phyloP scores from a whole-genome alignment of 116 monocot genomes.

The Cymodocea nodosa region DNA sequence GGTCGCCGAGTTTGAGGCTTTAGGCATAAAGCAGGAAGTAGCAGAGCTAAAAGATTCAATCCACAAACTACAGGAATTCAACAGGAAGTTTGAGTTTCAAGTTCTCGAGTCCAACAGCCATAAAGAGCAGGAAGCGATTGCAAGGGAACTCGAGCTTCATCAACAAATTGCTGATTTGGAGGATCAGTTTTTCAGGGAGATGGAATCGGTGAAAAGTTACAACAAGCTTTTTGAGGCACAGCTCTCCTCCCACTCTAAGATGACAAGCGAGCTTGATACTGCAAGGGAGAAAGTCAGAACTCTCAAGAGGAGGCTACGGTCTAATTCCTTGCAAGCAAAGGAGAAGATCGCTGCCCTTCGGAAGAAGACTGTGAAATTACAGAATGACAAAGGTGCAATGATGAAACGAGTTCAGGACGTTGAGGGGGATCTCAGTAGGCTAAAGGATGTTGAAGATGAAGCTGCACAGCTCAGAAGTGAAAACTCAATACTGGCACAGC shows the following conservation, averaged over 20 bases:
- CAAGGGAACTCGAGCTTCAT: slow-evolving; percentile 48
- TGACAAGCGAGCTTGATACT: slow-evolving; percentile 19
- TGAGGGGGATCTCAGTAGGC: slow-evolving; percentile 10
- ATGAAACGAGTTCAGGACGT: background rate
- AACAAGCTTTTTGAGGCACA: slow-evolving; percentile 38
- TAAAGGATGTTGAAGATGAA: slow-evolving; percentile 36
- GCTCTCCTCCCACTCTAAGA: slow-evolving; percentile 14
- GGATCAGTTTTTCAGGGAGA: slow-evolving; percentile 34
- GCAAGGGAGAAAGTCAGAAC: slow-evolving; percentile 18
- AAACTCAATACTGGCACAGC: slow-evolving; percentile 27
- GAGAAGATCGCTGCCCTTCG: slow-evolving; percentile 35
- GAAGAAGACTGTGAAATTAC: slow-evolving; percentile 24
- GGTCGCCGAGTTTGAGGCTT: no score
- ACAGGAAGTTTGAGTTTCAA: slow-evolving; percentile 35
- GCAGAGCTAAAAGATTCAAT: slow-evolving; percentile 30
- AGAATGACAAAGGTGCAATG: slow-evolving; percentile 10
- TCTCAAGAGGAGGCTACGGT: slow-evolving; percentile 37
- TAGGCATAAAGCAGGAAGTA: slow-evolving; percentile 41
- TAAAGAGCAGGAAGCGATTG: slow-evolving; percentile 27
- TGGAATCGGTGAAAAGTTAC: slow-evolving; percentile 56
- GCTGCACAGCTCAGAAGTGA: slow-evolving; percentile 15
- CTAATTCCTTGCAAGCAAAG: slow-evolving; percentile 25
- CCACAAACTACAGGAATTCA: slow-evolving; percentile 35
- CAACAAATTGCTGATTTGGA: slow-evolving; percentile 44
- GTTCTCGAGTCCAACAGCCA: slow-evolving; percentile 36